Base-by-base conservation (phyloP, 1,284 basidiomycete genomes). In the Blastosporella zonata region DNA sequence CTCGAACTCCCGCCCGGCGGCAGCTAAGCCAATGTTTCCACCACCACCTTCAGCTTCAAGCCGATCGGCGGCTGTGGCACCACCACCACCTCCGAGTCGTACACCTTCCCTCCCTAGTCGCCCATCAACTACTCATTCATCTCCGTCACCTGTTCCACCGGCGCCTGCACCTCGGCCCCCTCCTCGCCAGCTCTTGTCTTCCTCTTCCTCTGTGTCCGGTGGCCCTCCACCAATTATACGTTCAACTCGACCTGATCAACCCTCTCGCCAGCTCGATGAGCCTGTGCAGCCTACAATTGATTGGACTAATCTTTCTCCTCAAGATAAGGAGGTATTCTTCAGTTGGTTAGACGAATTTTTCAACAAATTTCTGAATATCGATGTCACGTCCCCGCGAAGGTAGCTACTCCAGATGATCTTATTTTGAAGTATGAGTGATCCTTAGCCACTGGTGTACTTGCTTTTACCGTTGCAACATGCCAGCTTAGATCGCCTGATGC, bases 311-410 rank as follows among this genome's bases (percentile, higher is more conserved):
- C 68, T 90, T 35, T 77, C 79, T 0, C 56, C 61, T 6, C 71
- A 80, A 58, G 87, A 92, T 59, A 91, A 89, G 62, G 65, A 79
- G 27, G 77, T 69, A 13, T 83, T 91, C 59, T 92, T 91, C 63
- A 65, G 65, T 44, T 87, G 85, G 81, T 67, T 91, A 13, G 88
- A 92, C 59, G 85, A 88, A 60, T 90, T 84, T 65, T 90, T 90
- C 59, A 72, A 75, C 15, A 70, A 71, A 34, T 71, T 69, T 47
- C 58, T 77, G 21, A 62, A 59, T 35, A 54, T 59, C 29, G 40
- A 50, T 28, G 51, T 57, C n/a, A 28, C 46, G 20, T 39, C 55
- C n/a, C 8, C 41, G 36, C 17, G 5, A n/a, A 9, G 15, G 15
- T 18, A 5, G 2, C 4, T 34, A 6, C 6, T 17, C 6, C 33